Base-by-base conservation (phyloP, 768 basidiomycete species). In the Russula olivacea region DNA sequence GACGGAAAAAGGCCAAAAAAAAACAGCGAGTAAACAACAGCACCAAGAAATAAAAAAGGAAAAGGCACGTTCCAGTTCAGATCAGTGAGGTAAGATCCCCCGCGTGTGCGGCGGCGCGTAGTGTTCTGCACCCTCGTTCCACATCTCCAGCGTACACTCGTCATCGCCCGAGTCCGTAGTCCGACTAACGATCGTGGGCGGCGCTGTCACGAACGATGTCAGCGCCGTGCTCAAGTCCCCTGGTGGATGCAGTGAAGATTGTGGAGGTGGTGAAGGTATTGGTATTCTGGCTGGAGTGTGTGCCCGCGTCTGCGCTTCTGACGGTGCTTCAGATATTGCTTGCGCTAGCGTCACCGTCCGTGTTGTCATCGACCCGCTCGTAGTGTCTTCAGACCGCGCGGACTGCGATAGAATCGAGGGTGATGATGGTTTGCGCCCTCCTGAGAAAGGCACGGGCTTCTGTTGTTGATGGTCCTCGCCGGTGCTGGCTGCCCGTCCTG, bases 341-440 rank as follows among this genome's bases (percentile, higher is more conserved):
- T 21, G 43, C 4, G 41, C 55, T 11, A 40, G 38, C 38, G 38
- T 15, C 14, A 38, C 14, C 38, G 38, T 61, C 21, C 49, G 58
- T 5, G 61, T 49, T 51, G 61, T 58, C 17, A 58, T 53, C 54
- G 61, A 58, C 21, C 55, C 57, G 36, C 47, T 58, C 58, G 19
- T 50, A 51, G 61, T 60, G 17, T 47, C 55, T n/a, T 59, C 65
- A 0, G 69, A 69, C 1, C 63, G 66, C 53, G 64, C 61, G 15
- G 57, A 51, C 25, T 40, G 63, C 8, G 71, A 67, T 56, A 72
- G 9, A 17, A 65, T 65, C 40, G 71, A 71, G 15, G 61, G 72
- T n/a, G 69, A 41, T 2, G 54, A 25, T 4, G 54, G 36, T 68
- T 84, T 88, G 45, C 91, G 81, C n/a, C 90, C 91, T 36, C 84